A percentile compares a stretch with the other conserved stretches of the same genome.
These are phyloP conservation scores for Lachancea sp. DNA, from an alignment of 805 yeast species.

Conservation along the genomic window DNA sequence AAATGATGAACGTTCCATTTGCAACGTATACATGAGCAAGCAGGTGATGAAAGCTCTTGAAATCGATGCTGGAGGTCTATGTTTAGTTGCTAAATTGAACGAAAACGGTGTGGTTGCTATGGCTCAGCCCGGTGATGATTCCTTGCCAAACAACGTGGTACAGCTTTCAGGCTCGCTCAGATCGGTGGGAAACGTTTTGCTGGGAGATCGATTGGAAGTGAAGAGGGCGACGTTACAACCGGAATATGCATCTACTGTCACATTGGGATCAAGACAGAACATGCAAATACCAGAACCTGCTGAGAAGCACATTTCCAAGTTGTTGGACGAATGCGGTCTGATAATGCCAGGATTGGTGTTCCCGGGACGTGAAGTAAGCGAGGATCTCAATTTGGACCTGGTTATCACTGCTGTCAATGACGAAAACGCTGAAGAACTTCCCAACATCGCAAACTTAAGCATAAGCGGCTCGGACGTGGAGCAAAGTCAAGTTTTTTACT, in stretches of 20 bases:
- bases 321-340: slow-evolving; percentile 50
- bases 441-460: slow-evolving; percentile 36
- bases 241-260: slow-evolving; percentile 34
- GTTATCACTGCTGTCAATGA: slow-evolving; percentile 26
- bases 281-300: slow-evolving; percentile 17
- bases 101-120: slow-evolving; percentile 42
- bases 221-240: slow-evolving; percentile 46
- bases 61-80: slow-evolving; percentile 40
- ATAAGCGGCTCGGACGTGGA: slow-evolving; percentile 14
- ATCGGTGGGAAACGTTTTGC: slow-evolving; percentile 36
- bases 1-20: slow-evolving; percentile 26
- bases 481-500: slow-evolving; percentile 20
- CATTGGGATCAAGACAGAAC: slow-evolving; percentile 29
- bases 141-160: slow-evolving; percentile 35
- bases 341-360: slow-evolving; percentile 50
- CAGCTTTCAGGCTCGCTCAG: slow-evolving; percentile 45
- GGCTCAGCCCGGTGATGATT: slow-evolving; percentile 34
- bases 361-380: slow-evolving; percentile 18
- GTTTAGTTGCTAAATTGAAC: slow-evolving; percentile 41
- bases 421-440: slow-evolving; percentile 30
- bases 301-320: slow-evolving; percentile 35
- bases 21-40: slow-evolving; percentile 38
- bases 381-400: slow-evolving; percentile 13
- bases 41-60: slow-evolving; percentile 44
- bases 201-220: slow-evolving; percentile 49